These are phyloP conservation scores for Arachis monticola DNA, from an alignment of 331 rosid species.

Conservation along the genomic window DNA sequence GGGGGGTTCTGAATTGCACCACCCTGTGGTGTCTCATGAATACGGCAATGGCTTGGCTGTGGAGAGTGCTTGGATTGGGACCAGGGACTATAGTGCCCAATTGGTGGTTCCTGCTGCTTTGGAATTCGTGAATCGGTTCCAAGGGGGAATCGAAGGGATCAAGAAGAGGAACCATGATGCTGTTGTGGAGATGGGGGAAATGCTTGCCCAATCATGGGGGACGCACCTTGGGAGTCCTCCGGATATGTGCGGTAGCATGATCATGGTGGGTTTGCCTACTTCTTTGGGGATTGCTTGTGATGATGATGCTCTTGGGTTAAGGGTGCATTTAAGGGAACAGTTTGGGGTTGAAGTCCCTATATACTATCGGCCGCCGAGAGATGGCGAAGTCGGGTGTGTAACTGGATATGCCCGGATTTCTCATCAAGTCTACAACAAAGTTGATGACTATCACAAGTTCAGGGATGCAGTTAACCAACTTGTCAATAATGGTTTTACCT, in stretches of 20 bases:
- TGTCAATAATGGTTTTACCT: slow-evolving; percentile 65
- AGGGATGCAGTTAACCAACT: slow-evolving; percentile 73
- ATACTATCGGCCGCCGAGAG: slow-evolving; percentile 65
- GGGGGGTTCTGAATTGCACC: slow-evolving; percentile 63
- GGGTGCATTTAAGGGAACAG: slow-evolving; percentile 72
- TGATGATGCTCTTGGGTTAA: slow-evolving; percentile 59
- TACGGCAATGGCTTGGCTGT: slow-evolving; percentile 91
- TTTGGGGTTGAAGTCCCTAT: slow-evolving; percentile 85
- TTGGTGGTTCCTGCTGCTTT: slow-evolving; percentile 76
- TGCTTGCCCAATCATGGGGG: slow-evolving; percentile 85
- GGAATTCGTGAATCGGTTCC: slow-evolving; percentile 79
- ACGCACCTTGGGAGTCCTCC: slow-evolving; percentile 83
- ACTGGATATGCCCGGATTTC: slow-evolving; percentile 95
- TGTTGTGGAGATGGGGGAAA: slow-evolving; percentile 85
- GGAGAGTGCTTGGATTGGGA: slow-evolving; percentile 99
- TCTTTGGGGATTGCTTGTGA: slow-evolving; percentile 71
- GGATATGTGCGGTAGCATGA: slow-evolving; percentile 86
- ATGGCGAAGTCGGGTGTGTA: slow-evolving; percentile 57
- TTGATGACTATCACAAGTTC: slow-evolving; percentile 75
- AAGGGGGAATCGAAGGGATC: slow-evolving; percentile 89
- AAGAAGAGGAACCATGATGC: slow-evolving; percentile 82
- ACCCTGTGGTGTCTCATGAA: slow-evolving; percentile 94
- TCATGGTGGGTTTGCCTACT: slow-evolving; percentile 87
- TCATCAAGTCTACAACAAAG: slow-evolving; percentile 85
- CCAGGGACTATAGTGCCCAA: slow-evolving; percentile 92